Evolutionary conservation across 2,329 filamentous ascomycete species (phyloP), one percentile per base, ranked within the genome.

Genomic region (Hypoxylon sp.): DNA sequence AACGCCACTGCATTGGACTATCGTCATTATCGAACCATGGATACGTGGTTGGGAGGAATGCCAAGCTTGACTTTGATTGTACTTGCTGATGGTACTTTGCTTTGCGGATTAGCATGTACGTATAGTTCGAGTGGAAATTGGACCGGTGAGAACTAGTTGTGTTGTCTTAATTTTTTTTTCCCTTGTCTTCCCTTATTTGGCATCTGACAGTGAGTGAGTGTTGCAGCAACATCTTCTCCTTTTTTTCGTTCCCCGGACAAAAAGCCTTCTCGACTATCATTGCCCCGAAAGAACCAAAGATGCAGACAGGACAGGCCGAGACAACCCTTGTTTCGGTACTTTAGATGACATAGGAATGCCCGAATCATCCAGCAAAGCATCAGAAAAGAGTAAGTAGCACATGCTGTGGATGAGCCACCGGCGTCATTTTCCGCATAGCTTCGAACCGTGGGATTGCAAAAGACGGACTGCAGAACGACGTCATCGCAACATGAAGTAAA

Each of bases 401-500:
- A n/a, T n/a, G n/a, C n/a, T n/a, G n/a, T n/a, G n/a, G n/a, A n/a
- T n/a, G n/a, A n/a, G 56, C 53, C 53, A 54, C 56, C 43, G 52
- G 52, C 56, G 56, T 59, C 56, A 59, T 54, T n/a, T 45, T 9
- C 48, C 46, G 56, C n/a, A 12, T 21, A 31, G 13, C 17, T 27
- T 26, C 25, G 53, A 57, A 48, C 37, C 42, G 40, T 43, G 42
- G 56, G 26, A 51, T 56, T 32, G 45, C 42, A 45, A 49, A 51
- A 54, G 21, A 20, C 7, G 49, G 46, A 47, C 42, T 43, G 49
- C 49, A 59, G 49, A 42, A 5, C 26, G 42, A 59, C 56, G 56
- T 59, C 56, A 59, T 59, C 27, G 56, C 42, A 45, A n/a, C n/a
- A n/a, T n/a, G n/a, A n/a, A 47, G 42, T 55, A 50, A 51, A 36